Evolutionary conservation across 345 rosid species (phyloP).

Genomic region (Citrus unshiu): DNA sequence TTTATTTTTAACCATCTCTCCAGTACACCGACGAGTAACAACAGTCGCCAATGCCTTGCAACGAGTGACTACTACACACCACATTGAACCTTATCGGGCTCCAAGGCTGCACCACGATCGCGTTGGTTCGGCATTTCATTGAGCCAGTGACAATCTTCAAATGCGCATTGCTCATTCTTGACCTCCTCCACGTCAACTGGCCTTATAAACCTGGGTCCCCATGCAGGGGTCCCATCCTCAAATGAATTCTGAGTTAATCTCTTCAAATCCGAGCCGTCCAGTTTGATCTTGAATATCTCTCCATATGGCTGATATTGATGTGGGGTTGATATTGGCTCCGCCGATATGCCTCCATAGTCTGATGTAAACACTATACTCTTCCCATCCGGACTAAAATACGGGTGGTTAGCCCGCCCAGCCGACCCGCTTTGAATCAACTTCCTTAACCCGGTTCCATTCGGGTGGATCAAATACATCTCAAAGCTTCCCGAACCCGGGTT

Average conservation of each 20-base stretch:
- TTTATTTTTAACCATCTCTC: too few relatives aligned
- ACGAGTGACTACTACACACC: not conserved
- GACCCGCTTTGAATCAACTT: slow-evolving; percentile 65
- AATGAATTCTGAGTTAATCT: slow-evolving; percentile 75
- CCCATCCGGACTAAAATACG: slow-evolving; percentile 76
- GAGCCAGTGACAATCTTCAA: slow-evolving; percentile 84
- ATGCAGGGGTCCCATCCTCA: slow-evolving; percentile 87
- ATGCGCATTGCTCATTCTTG: slow-evolving; percentile 37
- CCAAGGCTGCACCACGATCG: not conserved
- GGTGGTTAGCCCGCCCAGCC: slow-evolving; percentile 75
- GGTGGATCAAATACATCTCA: slow-evolving; percentile 67
- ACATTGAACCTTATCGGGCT: slow-evolving; percentile 19
- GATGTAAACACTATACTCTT: slow-evolving; percentile 64
- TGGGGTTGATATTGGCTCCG: slow-evolving; percentile 83
- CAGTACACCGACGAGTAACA: too few relatives aligned
- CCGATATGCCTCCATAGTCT: slow-evolving; percentile 77
- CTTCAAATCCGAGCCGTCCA: slow-evolving; percentile 73
- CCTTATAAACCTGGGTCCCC: slow-evolving; percentile 53
- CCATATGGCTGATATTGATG: slow-evolving; percentile 91
- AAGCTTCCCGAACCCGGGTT: slow-evolving; percentile 74
- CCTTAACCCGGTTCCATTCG: slow-evolving; percentile 71
- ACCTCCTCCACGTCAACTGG: slow-evolving; percentile 51
- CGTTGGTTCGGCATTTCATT: slow-evolving; percentile 34
- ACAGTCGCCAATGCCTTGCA: too few relatives aligned
- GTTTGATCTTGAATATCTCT: slow-evolving; percentile 62